phyloP scores from a whole-genome alignment of 305 asterid species.

The Fraxinus nigra region DNA sequence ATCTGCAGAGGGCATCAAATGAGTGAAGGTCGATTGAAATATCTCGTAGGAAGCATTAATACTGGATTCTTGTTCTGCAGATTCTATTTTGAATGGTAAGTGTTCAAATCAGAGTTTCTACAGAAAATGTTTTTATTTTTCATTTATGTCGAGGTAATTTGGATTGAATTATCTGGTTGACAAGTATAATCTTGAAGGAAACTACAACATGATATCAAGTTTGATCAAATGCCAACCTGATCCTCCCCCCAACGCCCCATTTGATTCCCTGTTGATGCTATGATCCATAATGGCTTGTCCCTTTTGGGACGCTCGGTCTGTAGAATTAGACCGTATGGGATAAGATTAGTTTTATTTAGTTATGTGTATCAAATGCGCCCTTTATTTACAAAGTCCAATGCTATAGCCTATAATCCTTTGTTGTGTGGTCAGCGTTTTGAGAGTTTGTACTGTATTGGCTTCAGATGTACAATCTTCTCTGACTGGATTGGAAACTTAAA shows the following conservation, averaged over 20 bases:
- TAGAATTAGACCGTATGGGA: background rate
- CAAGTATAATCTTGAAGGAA: background rate
- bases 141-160: conserved; percentile 15
- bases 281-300: background rate
- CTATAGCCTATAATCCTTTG: background rate
- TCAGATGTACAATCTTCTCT: background rate
- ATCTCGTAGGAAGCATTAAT: conserved; percentile 14
- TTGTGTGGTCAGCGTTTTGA: background rate
- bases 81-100: background rate
- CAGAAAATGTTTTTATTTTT: background rate
- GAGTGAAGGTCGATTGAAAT: background rate
- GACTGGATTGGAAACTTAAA: background rate
- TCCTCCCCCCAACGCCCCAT: background rate
- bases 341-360: background rate
- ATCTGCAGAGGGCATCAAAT: conserved; percentile 1
- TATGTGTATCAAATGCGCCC: background rate
- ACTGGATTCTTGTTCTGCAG: background rate
- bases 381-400: background rate
- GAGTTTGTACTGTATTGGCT: background rate
- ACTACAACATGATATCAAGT: background rate
- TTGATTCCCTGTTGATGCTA: conserved; percentile 5
- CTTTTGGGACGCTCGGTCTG: background rate
- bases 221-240: conserved; percentile 4
- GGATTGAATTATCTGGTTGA: background rate
- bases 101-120: background rate